Base-by-base conservation (phyloP, 1,139 yeast genomes). In the Blastobotrys elegans region DNA sequence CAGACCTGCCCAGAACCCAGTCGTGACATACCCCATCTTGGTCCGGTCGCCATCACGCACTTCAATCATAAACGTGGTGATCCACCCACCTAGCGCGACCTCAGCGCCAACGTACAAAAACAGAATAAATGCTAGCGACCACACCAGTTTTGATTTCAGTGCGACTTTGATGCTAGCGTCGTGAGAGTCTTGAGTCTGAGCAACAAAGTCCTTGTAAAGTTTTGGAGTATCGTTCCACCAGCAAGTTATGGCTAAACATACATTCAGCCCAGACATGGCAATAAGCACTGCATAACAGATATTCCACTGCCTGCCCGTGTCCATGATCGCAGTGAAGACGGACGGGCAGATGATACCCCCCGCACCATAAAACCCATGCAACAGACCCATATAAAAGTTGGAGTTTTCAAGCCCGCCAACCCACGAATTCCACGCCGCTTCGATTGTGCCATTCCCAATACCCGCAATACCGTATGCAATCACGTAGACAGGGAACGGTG, bases 1-100 rank as follows among this genome's bases (percentile, higher is more conserved):
- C 32, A 83, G 66, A 5, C 89, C 90, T 11, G 74, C 79, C 89
- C 88, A 83, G 56, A 76, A 81, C 0, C 88, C 88, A 7, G 87
- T 77, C 2, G 84, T 77, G 27, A 81, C 82, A 57, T 80, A 82
- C 17, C 88, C 87, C 48, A 75, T 73, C 3, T 74, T 63, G 0
- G 60, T 53, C 2, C 66, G 58, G 45, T 67, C 63, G 1, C 81
- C 84, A 40, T 70, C 67, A 40, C 87, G 70, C 55, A 77, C 78
- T 44, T 75, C 77, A 40, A 79, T 71, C 57, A 82, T 68, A 55
- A 72, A 82, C 0, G 88, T 79, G 34, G 81, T 83, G 31, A 79
- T 73, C 88, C 88, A 83, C 27, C 87, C 87, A 18, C 84, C 87
- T 56, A 80, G 63, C 0, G 84, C 68, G 4, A 82, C 87, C 60